These are phyloP conservation scores for Globisporangium megalacanthum DNA, from an alignment of 352 stramenopile genomes.

Conservation along the genomic window DNA sequence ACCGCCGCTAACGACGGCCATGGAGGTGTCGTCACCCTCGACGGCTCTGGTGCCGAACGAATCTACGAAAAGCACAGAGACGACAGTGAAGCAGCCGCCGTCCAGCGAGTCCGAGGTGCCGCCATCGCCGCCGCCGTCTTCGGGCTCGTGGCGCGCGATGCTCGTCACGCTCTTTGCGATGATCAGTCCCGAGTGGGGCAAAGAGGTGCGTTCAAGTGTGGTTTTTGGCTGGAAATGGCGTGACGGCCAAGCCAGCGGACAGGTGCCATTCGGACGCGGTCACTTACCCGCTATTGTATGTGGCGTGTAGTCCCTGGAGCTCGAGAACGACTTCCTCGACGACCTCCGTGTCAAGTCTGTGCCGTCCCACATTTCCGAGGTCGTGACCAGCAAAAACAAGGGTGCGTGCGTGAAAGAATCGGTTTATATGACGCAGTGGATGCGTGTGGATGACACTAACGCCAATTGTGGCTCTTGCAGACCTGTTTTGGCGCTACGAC, in stretches of 20 bases:
- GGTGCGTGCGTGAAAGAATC: conserved; percentile 5
- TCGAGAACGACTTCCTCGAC: conserved; percentile 35
- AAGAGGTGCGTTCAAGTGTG: conserved; percentile 22
- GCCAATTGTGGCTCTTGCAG: conserved; percentile 1
- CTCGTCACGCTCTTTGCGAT: conserved; percentile 55
- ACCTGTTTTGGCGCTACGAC: conserved; percentile 58
- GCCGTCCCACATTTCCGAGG: conserved; percentile 45
- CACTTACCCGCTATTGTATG: not conserved
- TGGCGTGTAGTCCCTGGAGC: conserved; percentile 17
- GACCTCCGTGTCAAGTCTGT: conserved; percentile 45
- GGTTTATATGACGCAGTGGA: too few species aligned
- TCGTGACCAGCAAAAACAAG: conserved; percentile 28
- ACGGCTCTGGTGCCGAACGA: not conserved
- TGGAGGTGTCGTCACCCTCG: too few species aligned
- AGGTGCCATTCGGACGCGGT: not conserved
- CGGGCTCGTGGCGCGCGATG: conserved; percentile 43
- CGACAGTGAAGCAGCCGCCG: not conserved
- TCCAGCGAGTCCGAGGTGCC: not conserved
- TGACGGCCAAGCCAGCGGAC: not conserved
- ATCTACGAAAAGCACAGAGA: not conserved
- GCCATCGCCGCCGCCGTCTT: conserved; percentile 11
- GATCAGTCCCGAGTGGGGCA: conserved; percentile 48
- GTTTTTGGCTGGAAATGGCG: not conserved
- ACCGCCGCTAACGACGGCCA: not conserved
- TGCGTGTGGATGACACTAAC: not conserved